Evolutionary conservation across 2,329 filamentous ascomycete species (phyloP).

Genomic region (Aspergillus pseudoterreus): DNA sequence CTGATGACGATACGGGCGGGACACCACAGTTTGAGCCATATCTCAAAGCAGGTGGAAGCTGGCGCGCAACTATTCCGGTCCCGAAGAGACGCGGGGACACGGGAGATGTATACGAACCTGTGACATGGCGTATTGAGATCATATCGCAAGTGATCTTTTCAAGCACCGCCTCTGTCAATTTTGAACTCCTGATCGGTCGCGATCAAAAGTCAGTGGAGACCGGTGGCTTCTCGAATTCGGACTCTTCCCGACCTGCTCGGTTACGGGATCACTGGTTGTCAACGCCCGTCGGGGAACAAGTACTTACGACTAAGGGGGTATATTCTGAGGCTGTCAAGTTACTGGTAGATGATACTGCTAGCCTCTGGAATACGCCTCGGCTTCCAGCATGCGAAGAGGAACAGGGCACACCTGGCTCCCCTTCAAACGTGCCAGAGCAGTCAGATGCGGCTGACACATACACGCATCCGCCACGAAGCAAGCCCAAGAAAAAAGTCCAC

Average conservation of each 20-base stretch:
- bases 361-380: slow-evolving; percentile 87
- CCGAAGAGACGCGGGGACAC: slow-evolving; percentile 56
- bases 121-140: slow-evolving; percentile 88
- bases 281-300: slow-evolving; percentile 51
- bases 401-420: slow-evolving; percentile 20
- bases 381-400: slow-evolving; percentile 60
- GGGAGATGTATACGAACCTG: slow-evolving; percentile 36
- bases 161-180: slow-evolving; percentile 78
- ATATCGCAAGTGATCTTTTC: slow-evolving; percentile 94
- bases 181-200: slow-evolving; percentile 79
- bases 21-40: slow-evolving; percentile 92
- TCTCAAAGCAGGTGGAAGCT: slow-evolving; percentile 87
- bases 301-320: slow-evolving; percentile 66
- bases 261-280: slow-evolving; percentile 73
- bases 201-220: slow-evolving; percentile 76
- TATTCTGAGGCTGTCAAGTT: slow-evolving; percentile 78
- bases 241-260: slow-evolving; percentile 60
- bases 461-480: slow-evolving; percentile 12
- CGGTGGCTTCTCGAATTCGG: slow-evolving; percentile 49
- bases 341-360: slow-evolving; percentile 80
- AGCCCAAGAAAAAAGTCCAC: slow-evolving; percentile 59
- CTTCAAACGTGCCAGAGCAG: slow-evolving; percentile 14
- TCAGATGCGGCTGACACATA: slow-evolving; percentile 2
- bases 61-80: slow-evolving; percentile 74
- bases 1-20: slow-evolving; percentile 64